Percentiles rank a stretch among this genome's conserved stretches.
Evolutionary conservation across 805 yeast genomes (phyloP).

Genomic region (Spathaspora passalidarum): DNA sequence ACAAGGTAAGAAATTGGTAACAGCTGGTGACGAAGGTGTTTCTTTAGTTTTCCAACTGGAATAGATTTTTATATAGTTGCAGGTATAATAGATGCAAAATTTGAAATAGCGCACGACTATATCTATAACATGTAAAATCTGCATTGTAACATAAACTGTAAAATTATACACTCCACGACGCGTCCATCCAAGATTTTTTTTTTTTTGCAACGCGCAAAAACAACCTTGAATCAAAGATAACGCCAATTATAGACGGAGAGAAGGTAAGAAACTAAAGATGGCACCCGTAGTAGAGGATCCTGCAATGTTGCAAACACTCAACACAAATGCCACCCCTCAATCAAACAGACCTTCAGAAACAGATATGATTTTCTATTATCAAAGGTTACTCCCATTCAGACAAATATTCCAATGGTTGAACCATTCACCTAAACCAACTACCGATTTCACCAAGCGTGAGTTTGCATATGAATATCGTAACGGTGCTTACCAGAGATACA

Average conservation of each 20-base stretch:
- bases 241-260: too few species aligned
- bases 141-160: background rate
- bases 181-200: background rate
- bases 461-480: conserved; percentile 87
- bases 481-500: conserved; percentile 89
- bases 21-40: conserved; percentile 98
- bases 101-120: background rate
- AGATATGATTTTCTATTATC: conserved; percentile 73
- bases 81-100: background rate
- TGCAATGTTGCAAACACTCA: background rate
- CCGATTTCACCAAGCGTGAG: conserved; percentile 84
- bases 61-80: background rate
- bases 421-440: conserved; percentile 73
- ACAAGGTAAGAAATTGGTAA: conserved; percentile 65
- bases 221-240: background rate
- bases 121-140: background rate
- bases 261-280: too few species aligned
- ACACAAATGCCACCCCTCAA: background rate
- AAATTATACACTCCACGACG: background rate
- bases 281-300: background rate
- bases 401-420: conserved; percentile 84
- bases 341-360: conserved; percentile 41
- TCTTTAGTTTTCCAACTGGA: conserved; percentile 57
- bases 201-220: background rate
- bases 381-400: conserved; percentile 70